A percentile compares a stretch with the other conserved stretches of the same genome.
phyloP scores from a whole-genome alignment of 371 early-diverging fungal genomes.

The Syncephalis fuscata region DNA sequence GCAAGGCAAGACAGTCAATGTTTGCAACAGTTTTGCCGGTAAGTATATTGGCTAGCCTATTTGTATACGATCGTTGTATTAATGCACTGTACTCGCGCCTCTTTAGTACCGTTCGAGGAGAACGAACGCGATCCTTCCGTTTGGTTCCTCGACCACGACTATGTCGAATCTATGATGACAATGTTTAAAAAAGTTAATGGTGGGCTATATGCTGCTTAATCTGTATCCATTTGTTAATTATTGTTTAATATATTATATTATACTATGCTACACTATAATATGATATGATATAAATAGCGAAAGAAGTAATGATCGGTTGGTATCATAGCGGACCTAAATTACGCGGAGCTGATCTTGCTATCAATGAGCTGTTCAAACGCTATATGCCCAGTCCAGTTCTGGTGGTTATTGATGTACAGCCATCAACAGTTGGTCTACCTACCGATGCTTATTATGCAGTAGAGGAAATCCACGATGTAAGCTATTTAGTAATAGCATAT shows the following conservation, averaged over 20 bases:
- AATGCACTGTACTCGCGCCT: neutral
- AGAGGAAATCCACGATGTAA: slow-evolving; percentile 80
- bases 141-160: slow-evolving; percentile 99
- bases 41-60: slow-evolving; percentile 8
- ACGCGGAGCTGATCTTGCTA: slow-evolving; percentile 93
- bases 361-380: slow-evolving; percentile 93
- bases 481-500: slow-evolving; percentile 1
- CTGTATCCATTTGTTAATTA: neutral
- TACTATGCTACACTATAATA: neutral
- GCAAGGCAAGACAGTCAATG: slow-evolving; percentile 77
- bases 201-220: slow-evolving; percentile 14
- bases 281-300: slow-evolving; percentile 31
- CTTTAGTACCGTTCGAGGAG: slow-evolving; percentile 96
- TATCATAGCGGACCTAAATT: slow-evolving; percentile 99
- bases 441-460: slow-evolving; percentile 93
- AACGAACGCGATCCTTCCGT: slow-evolving; percentile 94
- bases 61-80: too few species aligned
- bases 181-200: slow-evolving; percentile 99
- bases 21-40: slow-evolving; percentile 98
- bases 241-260: neutral
- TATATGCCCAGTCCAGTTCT: slow-evolving; percentile 91
- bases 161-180: slow-evolving; percentile 97
- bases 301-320: slow-evolving; percentile 99
- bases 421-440: slow-evolving; percentile 81
- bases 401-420: slow-evolving; percentile 90